Conservation (phyloP, 495 filamentous ascomycete species). For the Aspergillus cavernicola region DNA sequence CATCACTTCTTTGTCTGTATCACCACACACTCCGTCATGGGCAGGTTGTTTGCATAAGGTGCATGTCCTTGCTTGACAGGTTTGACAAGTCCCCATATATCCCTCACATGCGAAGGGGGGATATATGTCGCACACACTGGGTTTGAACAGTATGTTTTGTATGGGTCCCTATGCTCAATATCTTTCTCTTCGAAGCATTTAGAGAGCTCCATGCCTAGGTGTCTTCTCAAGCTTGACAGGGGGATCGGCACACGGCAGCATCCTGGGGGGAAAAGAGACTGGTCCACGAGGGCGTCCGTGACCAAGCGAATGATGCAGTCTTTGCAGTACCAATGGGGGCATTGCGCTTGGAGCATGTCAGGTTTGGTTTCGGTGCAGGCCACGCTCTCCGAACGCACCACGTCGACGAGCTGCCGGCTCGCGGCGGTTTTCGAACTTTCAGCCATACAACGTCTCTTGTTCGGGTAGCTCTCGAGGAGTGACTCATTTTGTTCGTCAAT, state of each 20-base stretch:
- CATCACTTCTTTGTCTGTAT: constrained; percentile 16
- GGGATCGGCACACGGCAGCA: constrained; percentile 33
- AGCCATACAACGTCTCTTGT: too few relatives aligned
- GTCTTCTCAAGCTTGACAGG: constrained; percentile 6
- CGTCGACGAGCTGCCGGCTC: too few relatives aligned
- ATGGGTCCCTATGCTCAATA: constrained; percentile 23
- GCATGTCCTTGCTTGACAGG: constrained; percentile 28
- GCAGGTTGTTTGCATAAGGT: constrained; percentile 28
- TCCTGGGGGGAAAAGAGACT: constrained; percentile 36
- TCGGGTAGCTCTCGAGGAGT: too few relatives aligned
- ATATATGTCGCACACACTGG: constrained; percentile 26
- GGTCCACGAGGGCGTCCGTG: too few relatives aligned
- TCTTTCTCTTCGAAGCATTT: constrained; percentile 16
- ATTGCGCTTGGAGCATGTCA: too few relatives aligned
- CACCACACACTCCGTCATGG: constrained; percentile 24
- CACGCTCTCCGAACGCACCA: too few relatives aligned
- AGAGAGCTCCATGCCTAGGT: constrained; percentile 14
- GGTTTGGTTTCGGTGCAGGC: too few relatives aligned
- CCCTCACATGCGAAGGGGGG: constrained; percentile 12
- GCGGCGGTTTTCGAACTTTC: too few relatives aligned
- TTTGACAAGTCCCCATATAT: constrained; percentile 19
- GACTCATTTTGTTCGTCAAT: too few relatives aligned
- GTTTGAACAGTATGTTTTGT: constrained; percentile 30
- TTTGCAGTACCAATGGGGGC: too few relatives aligned
- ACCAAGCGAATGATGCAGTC: too few relatives aligned